Evolutionary conservation across 2,329 filamentous ascomycete genomes (phyloP).

Genomic region (Tolypocladium endophyticum): DNA sequence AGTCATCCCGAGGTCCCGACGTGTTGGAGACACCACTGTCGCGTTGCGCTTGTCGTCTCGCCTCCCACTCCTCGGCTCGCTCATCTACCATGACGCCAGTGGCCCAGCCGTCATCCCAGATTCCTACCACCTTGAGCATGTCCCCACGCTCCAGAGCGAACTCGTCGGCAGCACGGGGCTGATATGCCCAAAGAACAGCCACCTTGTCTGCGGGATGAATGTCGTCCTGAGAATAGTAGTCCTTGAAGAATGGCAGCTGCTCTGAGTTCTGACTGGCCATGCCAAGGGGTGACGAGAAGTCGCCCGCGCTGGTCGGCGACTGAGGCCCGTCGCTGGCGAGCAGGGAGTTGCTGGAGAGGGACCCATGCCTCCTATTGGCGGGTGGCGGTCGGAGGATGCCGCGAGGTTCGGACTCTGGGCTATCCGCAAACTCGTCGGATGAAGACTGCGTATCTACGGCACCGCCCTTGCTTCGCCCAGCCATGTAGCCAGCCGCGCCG

Average conservation of each 20-base stretch:
- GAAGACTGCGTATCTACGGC: conserved; percentile 46
- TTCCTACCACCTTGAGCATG: conserved; percentile 96
- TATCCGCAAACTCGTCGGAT: conserved; percentile 62
- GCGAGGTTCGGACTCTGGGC: conserved; percentile 56
- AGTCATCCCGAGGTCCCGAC: conserved; percentile 50
- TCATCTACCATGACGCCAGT: conserved; percentile 80
- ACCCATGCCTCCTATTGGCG: conserved; percentile 65
- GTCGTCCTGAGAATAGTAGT: conserved; percentile 96
- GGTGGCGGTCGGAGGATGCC: conserved; percentile 49
- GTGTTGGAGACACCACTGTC: conserved; percentile 90
- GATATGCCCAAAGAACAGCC: conserved; percentile 90
- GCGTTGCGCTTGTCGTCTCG: conserved; percentile 63
- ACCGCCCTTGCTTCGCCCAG: conserved; percentile 32
- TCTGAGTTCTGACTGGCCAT: conserved; percentile 86
- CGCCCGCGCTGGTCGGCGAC: conserved; percentile 62
- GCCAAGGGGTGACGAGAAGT: conserved; percentile 76
- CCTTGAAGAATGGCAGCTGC: conserved; percentile 92
- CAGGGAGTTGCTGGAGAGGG: conserved; percentile 74
- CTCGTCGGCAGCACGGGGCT: conserved; percentile 85
- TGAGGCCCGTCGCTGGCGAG: conserved; percentile 60
- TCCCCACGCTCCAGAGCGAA: conserved; percentile 89
- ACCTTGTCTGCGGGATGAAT: conserved; percentile 88
- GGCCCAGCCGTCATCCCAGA: conserved; percentile 99
- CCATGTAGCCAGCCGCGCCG: conserved; percentile 34
- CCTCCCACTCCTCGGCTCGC: conserved; percentile 81